Conservation (phyloP, 495 filamentous ascomycete species). For the Evansstolkia leycettana region DNA sequence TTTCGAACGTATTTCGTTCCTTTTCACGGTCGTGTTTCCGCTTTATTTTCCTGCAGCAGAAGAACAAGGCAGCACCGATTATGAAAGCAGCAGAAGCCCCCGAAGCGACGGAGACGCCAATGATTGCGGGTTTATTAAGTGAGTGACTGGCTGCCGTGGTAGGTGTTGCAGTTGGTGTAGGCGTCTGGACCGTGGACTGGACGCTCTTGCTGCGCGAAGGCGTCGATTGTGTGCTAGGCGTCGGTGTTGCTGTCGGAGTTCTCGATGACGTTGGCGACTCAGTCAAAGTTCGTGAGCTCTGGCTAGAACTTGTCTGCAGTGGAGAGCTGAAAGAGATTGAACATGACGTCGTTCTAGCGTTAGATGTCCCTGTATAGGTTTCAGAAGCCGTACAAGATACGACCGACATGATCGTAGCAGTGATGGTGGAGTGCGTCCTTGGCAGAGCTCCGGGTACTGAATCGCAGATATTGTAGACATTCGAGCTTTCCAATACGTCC, state of each 20-base stretch:
- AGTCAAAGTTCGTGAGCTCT: neutral
- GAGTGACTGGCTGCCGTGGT: constrained; percentile 6
- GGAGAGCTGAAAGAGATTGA: neutral
- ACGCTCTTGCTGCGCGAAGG: neutral
- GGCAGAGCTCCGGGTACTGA: constrained; percentile 37
- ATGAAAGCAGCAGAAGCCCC: constrained; percentile 27
- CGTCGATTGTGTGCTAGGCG: neutral
- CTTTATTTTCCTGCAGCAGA: constrained; percentile 21
- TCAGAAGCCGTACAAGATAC: constrained; percentile 9
- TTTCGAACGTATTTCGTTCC: constrained; percentile 26
- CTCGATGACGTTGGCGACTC: neutral
- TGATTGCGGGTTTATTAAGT: constrained; percentile 23
- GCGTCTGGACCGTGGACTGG: constrained; percentile 4
- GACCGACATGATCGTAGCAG: constrained; percentile 40
- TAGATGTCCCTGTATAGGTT: constrained; percentile 3
- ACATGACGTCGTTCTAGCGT: constrained; percentile 1
- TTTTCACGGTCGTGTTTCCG: constrained; percentile 10
- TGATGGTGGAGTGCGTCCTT: constrained; percentile 48
- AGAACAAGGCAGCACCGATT: constrained; percentile 24
- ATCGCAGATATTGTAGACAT: constrained; percentile 47
- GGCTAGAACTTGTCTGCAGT: constrained; percentile 1
- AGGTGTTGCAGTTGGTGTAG: constrained; percentile 5
- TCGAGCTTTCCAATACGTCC: constrained; percentile 8
- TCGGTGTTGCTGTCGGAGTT: neutral
- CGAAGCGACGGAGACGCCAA: constrained; percentile 30